Evolutionary conservation across 345 rosid species (phyloP), one percentile per base, ranked within the genome.

Genomic region (Erysimum cheiranthoides): DNA sequence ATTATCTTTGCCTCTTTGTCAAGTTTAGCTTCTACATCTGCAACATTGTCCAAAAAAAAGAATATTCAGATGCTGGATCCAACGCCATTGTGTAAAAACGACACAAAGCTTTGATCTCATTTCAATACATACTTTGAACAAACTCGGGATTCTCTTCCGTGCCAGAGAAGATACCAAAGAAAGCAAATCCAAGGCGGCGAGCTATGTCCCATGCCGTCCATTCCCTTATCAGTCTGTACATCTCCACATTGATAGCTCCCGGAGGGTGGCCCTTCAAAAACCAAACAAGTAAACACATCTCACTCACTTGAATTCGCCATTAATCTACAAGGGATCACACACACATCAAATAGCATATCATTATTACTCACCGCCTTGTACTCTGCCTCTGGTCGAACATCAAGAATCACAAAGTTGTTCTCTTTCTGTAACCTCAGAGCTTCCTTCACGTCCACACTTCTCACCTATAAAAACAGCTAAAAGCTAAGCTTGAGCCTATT

Each of bases 131-230:
- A 94, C 99, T 78, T 62, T 84, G 84, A 42, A 95, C 5, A 59
- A 95, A 95, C 67, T 92, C 97, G 0, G 99, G 99, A 68, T 95
- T 95, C 80, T 92, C 99, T 84, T 95, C 99, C 0, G 99, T 95
- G 73, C 99, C 97, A 8, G 97, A 79, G 66, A 95, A 92, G 78
- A 95, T 95, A 84, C 99, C 99, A 1, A 92, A 92, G 82, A 95
- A 90, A 12, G 97, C 97, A 73, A 95, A 95, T 34, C 97, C 99
- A 64, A 92, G 96, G 45, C 99, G 92, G 53, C 99, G 88, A 30
- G 97, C 97, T 28, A 95, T 95, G 82, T 95, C 99, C 99, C 99
- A 95, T 32, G 99, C 85, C 6, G 97, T 95, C 99, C 97, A 92
- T 71, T 95, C 99, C 81, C 88, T 87, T 79, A 95, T 95, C 35